Evolutionary conservation across 2,329 filamentous ascomycete species (phyloP).

Genomic region (Colletotrichum sp.): DNA sequence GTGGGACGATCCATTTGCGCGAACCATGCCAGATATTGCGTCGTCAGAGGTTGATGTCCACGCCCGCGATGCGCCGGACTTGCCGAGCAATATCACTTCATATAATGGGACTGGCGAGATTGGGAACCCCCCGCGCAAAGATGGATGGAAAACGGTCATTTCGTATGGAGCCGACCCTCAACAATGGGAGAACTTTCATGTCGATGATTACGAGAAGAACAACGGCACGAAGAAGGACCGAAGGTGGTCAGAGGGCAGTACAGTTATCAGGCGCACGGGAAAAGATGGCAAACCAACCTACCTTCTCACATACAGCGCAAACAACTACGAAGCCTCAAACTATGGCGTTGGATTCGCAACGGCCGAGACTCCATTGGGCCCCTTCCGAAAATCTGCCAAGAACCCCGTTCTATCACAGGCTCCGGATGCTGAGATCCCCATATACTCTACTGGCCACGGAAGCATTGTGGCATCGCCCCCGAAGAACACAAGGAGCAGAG

Average conservation of each 20-base stretch:
- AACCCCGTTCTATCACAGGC: slow-evolving; percentile 36
- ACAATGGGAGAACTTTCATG: slow-evolving; percentile 39
- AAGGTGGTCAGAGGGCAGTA: slow-evolving; percentile 41
- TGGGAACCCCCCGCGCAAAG: slow-evolving; percentile 35
- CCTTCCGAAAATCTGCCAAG: slow-evolving; percentile 33
- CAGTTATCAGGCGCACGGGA: slow-evolving; percentile 28
- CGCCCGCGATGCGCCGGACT: slow-evolving; percentile 26
- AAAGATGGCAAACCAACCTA: slow-evolving; percentile 31
- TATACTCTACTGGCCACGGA: slow-evolving; percentile 38
- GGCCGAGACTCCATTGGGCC: slow-evolving; percentile 33
- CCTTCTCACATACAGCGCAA: slow-evolving; percentile 34
- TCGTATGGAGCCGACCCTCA: slow-evolving; percentile 38
- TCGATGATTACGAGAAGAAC: slow-evolving; percentile 35
- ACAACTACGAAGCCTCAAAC: slow-evolving; percentile 40
- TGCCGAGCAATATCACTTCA: slow-evolving; percentile 33
- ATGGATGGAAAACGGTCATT: slow-evolving; percentile 40
- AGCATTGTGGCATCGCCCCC: slow-evolving; percentile 37
- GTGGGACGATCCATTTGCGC: slow-evolving; percentile 38
- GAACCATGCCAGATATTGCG: slow-evolving; percentile 37
- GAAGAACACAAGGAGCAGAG: slow-evolving; percentile 8
- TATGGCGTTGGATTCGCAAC: slow-evolving; percentile 40
- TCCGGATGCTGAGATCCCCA: slow-evolving; percentile 29
- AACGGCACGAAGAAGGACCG: slow-evolving; percentile 39
- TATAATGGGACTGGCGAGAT: slow-evolving; percentile 40
- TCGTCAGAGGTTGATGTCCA: slow-evolving; percentile 32